Evolutionary conservation across 768 basidiomycete genomes (phyloP).

Genomic region (Mycena venus): DNA sequence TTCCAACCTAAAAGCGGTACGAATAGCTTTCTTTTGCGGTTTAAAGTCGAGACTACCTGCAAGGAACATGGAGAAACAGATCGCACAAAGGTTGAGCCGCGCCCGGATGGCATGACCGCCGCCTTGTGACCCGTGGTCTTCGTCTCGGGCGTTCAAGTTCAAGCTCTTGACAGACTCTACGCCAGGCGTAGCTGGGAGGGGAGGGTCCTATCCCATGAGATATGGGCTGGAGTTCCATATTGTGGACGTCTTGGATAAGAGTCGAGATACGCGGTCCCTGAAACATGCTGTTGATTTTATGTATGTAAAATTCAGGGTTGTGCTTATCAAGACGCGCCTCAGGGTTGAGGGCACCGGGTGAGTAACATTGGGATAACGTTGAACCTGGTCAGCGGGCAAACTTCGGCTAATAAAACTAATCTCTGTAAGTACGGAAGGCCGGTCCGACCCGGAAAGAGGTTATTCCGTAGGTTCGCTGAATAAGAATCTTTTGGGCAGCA

Average conservation of each 20-base stretch:
- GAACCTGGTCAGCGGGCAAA: too few species aligned
- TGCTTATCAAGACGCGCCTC: too few species aligned
- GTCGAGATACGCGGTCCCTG: too few species aligned
- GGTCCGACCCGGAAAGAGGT: too few species aligned
- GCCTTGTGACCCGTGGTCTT: background rate
- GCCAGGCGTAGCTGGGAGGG: background rate
- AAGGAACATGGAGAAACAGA: conserved; percentile 17
- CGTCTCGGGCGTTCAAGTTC: background rate
- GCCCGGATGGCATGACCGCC: background rate
- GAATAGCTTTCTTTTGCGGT: background rate
- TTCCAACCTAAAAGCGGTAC: conserved; percentile 9
- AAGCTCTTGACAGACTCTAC: background rate
- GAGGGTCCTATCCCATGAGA: background rate
- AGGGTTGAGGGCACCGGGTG: too few species aligned
- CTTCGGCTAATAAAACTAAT: too few species aligned
- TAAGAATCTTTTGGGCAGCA: too few species aligned
- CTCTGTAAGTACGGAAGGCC: too few species aligned
- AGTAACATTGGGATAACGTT: too few species aligned
- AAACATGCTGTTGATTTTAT: too few species aligned
- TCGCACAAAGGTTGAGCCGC: conserved; percentile 2
- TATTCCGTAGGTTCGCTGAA: too few species aligned
- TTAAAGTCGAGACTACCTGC: background rate
- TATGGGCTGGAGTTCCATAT: conserved; percentile 3
- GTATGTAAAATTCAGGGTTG: too few species aligned
- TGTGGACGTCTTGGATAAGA: conserved; percentile 5